Conservation (phyloP, 108 stramenopile genomes). For the Pseudonitzschia delicatissima region DNA sequence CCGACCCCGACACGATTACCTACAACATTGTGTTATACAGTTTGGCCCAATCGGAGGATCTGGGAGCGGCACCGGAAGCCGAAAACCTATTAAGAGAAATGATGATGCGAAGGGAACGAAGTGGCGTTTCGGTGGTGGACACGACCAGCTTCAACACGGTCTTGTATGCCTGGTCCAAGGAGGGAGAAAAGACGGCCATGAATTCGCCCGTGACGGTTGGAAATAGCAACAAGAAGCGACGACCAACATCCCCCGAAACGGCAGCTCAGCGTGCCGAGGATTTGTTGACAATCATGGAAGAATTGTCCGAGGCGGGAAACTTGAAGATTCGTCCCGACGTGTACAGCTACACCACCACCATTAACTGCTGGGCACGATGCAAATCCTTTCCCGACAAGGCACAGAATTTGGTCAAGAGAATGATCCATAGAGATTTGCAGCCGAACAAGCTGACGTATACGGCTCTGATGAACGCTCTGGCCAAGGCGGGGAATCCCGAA, state of each 20-base stretch:
- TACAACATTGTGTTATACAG: constrained; percentile 70
- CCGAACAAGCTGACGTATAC: constrained; percentile 44
- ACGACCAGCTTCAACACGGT: constrained; percentile 72
- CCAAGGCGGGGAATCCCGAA: constrained; percentile 25
- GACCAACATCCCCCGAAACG: not conserved
- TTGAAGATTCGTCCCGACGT: constrained; percentile 57
- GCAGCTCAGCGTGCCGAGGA: constrained; percentile 32
- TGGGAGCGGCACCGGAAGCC: constrained; percentile 23
- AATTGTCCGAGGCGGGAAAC: constrained; percentile 41
- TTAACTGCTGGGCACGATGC: constrained; percentile 32
- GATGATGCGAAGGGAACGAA: constrained; percentile 18
- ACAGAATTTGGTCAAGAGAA: constrained; percentile 17
- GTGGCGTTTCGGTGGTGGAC: constrained; percentile 23
- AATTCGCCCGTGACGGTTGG: not conserved
- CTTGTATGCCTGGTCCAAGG: constrained; percentile 48
- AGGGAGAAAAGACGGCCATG: not conserved
- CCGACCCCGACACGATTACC: constrained; percentile 53
- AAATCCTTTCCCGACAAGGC: constrained; percentile 6
- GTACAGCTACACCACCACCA: constrained; percentile 44
- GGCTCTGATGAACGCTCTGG: constrained; percentile 30
- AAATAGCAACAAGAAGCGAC: not conserved
- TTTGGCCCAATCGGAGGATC: constrained; percentile 21
- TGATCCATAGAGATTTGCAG: constrained; percentile 16
- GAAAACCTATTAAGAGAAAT: constrained; percentile 39
- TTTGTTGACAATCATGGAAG: constrained; percentile 48